A percentile compares a stretch with the other conserved stretches of the same genome.
phyloP scores from a whole-genome alignment of 129 eudicot genomes.

The Pseudognaphalium luteoalbum region DNA sequence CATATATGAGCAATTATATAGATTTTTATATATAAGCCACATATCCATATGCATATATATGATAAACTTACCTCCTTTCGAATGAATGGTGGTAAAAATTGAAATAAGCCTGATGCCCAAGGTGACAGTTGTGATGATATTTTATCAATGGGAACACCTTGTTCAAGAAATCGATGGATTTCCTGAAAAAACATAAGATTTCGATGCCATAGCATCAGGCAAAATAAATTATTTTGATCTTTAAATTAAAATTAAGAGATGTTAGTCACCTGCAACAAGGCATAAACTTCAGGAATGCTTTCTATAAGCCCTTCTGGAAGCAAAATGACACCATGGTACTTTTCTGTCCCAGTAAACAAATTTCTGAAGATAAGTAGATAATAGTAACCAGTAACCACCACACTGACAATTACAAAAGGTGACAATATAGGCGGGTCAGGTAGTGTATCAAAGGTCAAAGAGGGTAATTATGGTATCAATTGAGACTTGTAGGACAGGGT shows the following conservation, averaged over 20 bases:
- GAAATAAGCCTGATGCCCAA: slow-evolving; percentile 98
- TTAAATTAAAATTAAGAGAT: background rate
- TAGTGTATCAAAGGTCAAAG: background rate
- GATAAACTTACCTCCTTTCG: slow-evolving; percentile 63
- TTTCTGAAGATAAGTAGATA: background rate
- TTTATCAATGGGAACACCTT: slow-evolving; percentile 71
- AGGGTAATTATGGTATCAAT: background rate
- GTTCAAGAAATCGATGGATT: slow-evolving; percentile 68
- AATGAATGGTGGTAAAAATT: slow-evolving; percentile 83
- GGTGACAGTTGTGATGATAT: slow-evolving; percentile 94
- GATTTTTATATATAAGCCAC: background rate
- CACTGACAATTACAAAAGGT: background rate
- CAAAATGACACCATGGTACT: slow-evolving; percentile 87
- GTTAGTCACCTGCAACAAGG: slow-evolving; percentile 68
- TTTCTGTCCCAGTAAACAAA: slow-evolving; percentile 46
- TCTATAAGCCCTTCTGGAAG: slow-evolving; percentile 98
- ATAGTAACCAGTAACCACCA: slow-evolving; percentile 5
- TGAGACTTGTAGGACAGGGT: background rate
- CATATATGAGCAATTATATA: slow-evolving; percentile 24
- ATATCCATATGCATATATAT: background rate
- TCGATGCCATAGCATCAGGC: slow-evolving; percentile 12
- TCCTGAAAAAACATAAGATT: slow-evolving; percentile 50
- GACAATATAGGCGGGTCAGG: background rate
- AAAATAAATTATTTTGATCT: background rate
- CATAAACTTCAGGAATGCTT: slow-evolving; percentile 96